A percentile compares a stretch with the other conserved stretches of the same genome.
phyloP scores from a whole-genome alignment of 352 stramenopile genomes.

The Globisporangium orthogonon region DNA sequence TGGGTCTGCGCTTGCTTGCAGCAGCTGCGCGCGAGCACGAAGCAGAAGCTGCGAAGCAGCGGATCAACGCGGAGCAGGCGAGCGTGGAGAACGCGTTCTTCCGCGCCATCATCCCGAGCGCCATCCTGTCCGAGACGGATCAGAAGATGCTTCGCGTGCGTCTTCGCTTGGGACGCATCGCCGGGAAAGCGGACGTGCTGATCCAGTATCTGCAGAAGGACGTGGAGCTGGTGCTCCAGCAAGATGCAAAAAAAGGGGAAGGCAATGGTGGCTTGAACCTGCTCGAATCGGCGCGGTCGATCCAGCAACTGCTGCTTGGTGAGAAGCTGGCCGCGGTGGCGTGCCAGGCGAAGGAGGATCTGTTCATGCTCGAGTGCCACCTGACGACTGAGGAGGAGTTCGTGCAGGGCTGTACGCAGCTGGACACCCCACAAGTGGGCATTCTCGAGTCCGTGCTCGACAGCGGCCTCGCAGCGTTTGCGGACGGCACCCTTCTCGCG shows the following conservation, averaged over 20 bases:
- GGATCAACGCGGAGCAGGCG: constrained; percentile 57
- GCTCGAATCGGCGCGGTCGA: constrained; percentile 25
- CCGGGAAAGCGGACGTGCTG: constrained; percentile 65
- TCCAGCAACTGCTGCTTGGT: constrained; percentile 53
- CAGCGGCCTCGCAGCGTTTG: constrained; percentile 41
- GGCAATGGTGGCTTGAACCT: constrained; percentile 13
- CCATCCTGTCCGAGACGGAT: constrained; percentile 71
- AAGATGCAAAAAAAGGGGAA: constrained; percentile 31
- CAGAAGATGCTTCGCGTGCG: constrained; percentile 68
- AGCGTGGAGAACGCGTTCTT: constrained; percentile 64
- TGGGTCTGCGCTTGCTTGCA: constrained; percentile 56
- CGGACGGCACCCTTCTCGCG: constrained; percentile 46
- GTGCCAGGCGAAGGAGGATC: constrained; percentile 58
- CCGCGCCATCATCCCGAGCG: constrained; percentile 52
- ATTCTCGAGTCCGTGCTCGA: constrained; percentile 58
- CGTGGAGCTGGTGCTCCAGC: constrained; percentile 34
- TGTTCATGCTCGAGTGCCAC: constrained; percentile 72
- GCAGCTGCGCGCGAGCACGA: constrained; percentile 57
- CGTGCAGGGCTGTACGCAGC: constrained; percentile 24
- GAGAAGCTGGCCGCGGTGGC: constrained; percentile 53
- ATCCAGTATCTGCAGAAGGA: constrained; percentile 64
- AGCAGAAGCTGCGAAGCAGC: constrained; percentile 62
- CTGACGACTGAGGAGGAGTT: constrained; percentile 66
- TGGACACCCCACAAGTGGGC: constrained; percentile 35
- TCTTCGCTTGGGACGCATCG: constrained; percentile 52